Conservation (phyloP, 768 basidiomycete species). For the Lentinula sp. region DNA sequence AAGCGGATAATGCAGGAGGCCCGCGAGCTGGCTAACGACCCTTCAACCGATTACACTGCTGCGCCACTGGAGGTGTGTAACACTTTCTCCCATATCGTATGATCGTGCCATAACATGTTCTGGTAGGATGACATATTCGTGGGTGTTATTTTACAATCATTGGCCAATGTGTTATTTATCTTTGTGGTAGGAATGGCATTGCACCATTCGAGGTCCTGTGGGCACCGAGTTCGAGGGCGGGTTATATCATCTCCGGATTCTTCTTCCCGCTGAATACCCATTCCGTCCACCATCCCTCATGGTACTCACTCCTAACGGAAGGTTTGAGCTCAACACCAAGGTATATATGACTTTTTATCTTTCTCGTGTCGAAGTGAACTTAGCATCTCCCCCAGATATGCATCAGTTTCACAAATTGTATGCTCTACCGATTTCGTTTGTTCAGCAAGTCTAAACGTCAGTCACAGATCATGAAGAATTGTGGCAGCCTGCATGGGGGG, state of each 20-base stretch:
- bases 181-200: slow-evolving; percentile 77
- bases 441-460: neutral
- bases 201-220: slow-evolving; percentile 84
- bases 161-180: slow-evolving; percentile 14
- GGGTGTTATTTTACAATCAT: slow-evolving; percentile 22
- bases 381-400: slow-evolving; percentile 55
- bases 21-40: slow-evolving; percentile 78
- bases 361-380: neutral
- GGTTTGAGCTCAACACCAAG: slow-evolving; percentile 95
- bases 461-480: slow-evolving; percentile 83
- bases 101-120: neutral
- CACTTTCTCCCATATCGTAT: neutral
- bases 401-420: slow-evolving; percentile 89
- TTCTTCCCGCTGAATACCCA: slow-evolving; percentile 90
- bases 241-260: slow-evolving; percentile 91
- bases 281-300: slow-evolving; percentile 95
- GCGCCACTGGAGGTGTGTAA: slow-evolving; percentile 67
- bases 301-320: slow-evolving; percentile 95
- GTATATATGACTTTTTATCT: slow-evolving; percentile 33
- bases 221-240: slow-evolving; percentile 93
- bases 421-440: slow-evolving; percentile 18
- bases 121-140: slow-evolving; percentile 84
- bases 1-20: slow-evolving; percentile 98
- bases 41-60: slow-evolving; percentile 82
- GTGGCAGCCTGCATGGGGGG: slow-evolving; percentile 99